Evolutionary conservation across 495 filamentous ascomycete genomes (phyloP).

Genomic region (Xylaria bambusicola): DNA sequence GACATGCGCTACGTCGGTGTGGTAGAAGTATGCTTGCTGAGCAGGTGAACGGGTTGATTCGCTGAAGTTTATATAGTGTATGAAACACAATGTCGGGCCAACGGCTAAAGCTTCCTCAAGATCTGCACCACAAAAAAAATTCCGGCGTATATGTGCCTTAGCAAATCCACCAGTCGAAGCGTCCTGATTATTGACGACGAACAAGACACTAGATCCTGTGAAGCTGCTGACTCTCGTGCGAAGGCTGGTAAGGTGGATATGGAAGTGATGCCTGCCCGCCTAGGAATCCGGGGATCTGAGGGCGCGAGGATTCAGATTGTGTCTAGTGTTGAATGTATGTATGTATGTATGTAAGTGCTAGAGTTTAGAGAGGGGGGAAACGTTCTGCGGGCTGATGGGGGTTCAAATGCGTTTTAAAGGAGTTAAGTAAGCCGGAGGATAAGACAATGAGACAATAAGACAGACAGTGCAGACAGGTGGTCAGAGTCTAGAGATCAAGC

Average conservation of each 20-base stretch:
- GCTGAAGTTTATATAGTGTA: neutral
- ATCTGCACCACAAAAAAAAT: neutral
- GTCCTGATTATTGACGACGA: neutral
- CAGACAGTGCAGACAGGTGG: too few relatives aligned
- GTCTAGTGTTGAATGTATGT: too few relatives aligned
- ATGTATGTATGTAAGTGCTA: slow-evolving; percentile 20
- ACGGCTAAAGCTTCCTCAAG: neutral
- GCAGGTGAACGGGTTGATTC: neutral
- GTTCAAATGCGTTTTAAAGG: slow-evolving; percentile 39
- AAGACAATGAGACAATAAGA: neutral
- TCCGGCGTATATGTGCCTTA: neutral
- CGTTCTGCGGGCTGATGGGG: slow-evolving; percentile 31
- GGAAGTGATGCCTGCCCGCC: neutral
- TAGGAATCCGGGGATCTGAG: slow-evolving; percentile 19
- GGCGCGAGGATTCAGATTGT: slow-evolving; percentile 7
- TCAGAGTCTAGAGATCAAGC: slow-evolving; percentile 24
- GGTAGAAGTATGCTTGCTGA: slow-evolving; percentile 13
- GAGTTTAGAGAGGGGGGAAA: slow-evolving; percentile 32
- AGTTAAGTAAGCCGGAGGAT: slow-evolving; percentile 22
- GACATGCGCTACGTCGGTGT: neutral
- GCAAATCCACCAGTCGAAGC: neutral
- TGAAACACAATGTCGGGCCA: neutral
- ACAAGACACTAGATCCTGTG: neutral
- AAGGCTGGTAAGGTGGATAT: neutral
- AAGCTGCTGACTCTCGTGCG: neutral